Evolutionary conservation across 495 filamentous ascomycete species (phyloP).

Genomic region (Baudoinia panamericana): DNA sequence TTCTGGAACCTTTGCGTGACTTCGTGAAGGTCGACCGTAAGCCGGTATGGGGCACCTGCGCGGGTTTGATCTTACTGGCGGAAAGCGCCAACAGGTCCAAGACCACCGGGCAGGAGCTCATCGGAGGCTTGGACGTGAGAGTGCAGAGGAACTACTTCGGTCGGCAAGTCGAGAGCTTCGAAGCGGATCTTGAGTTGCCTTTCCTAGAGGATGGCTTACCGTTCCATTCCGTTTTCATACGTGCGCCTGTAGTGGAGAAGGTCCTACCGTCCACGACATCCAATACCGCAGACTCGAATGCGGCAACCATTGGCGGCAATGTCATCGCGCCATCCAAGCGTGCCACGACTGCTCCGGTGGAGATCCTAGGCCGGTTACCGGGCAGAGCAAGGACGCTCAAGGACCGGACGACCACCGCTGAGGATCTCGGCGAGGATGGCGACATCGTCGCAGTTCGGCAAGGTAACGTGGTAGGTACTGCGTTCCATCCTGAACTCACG

Average conservation of each 20-base stretch:
- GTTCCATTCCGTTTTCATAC: slow-evolving; percentile 82
- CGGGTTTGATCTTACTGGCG: slow-evolving; percentile 81
- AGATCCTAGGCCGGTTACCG: slow-evolving; percentile 46
- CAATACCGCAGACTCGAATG: slow-evolving; percentile 34
- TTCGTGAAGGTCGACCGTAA: slow-evolving; percentile 87
- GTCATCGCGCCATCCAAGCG: slow-evolving; percentile 50
- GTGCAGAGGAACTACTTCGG: slow-evolving; percentile 96
- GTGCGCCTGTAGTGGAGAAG: slow-evolving; percentile 84
- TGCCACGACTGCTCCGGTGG: slow-evolving; percentile 32
- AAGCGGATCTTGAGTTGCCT: slow-evolving; percentile 57
- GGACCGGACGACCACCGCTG: slow-evolving; percentile 32
- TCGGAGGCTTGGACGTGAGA: slow-evolving; percentile 81
- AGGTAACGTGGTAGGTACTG: slow-evolving; percentile 90
- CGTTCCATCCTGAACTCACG: slow-evolving; percentile 93
- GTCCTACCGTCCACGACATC: slow-evolving; percentile 45
- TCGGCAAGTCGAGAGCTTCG: slow-evolving; percentile 85
- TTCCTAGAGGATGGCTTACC: slow-evolving; percentile 44
- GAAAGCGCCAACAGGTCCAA: slow-evolving; percentile 82
- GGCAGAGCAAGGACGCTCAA: slow-evolving; percentile 29
- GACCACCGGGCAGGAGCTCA: slow-evolving; percentile 80
- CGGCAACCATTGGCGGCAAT: too few species aligned
- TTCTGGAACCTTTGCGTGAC: slow-evolving; percentile 73
- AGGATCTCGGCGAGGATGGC: slow-evolving; percentile 44
- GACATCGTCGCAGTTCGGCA: slow-evolving; percentile 86
- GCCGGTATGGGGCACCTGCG: slow-evolving; percentile 93